These are phyloP conservation scores for Escovopsis sp. DNA, from an alignment of 2,329 filamentous ascomycete species.

Conservation along the genomic window DNA sequence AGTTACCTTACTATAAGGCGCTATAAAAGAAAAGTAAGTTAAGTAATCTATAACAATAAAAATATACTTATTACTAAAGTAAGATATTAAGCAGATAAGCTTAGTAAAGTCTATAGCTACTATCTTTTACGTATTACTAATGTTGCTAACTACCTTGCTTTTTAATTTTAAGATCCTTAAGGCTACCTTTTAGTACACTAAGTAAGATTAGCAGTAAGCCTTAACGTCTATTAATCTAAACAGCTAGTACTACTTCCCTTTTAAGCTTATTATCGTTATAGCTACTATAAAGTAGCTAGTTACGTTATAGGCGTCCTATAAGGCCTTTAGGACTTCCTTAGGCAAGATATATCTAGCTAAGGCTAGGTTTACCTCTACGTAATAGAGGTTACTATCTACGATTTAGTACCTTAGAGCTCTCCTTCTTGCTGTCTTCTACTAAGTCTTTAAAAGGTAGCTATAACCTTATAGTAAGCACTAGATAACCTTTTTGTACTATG, in stretches of 20 bases:
- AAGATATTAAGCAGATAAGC: not conserved
- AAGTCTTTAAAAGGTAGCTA: too few species aligned
- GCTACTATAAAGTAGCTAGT: not conserved
- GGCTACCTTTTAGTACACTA: not conserved
- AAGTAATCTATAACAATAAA: not conserved
- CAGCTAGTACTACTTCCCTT: too few species aligned
- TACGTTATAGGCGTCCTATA: not conserved
- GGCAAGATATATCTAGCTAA: not conserved
- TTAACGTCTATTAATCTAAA: not conserved
- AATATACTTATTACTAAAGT: not conserved
- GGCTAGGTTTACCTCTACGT: not conserved
- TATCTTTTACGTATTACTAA: not conserved
- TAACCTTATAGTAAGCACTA: not conserved
- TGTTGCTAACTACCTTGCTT: not conserved
- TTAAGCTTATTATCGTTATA: not conserved
- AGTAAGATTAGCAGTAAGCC: not conserved
- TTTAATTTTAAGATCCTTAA: not conserved
- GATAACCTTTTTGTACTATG: not conserved
- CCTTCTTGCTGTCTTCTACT: not conserved
- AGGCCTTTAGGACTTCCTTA: not conserved
- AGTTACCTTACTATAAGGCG: not conserved
- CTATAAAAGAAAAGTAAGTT: not conserved
- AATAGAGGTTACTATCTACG: not conserved
- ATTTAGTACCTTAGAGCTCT: not conserved
- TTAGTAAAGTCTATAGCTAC: too few species aligned